These are phyloP conservation scores for Salix arbutifolia DNA, from an alignment of 345 rosid species.

Conservation along the genomic window DNA sequence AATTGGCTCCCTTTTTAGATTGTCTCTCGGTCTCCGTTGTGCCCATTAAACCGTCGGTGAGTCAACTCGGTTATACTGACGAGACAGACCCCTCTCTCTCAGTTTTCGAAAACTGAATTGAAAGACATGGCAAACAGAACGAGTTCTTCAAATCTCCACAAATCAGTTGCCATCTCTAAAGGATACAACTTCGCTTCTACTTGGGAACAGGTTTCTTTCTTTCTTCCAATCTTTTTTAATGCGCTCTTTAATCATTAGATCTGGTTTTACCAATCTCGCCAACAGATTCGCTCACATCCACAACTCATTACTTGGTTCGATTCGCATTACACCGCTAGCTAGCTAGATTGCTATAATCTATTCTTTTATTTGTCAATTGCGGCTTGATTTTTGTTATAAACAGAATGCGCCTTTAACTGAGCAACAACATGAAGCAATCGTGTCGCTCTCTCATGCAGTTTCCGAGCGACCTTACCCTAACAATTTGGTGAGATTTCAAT, in stretches of 20 bases:
- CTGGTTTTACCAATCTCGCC: neutral
- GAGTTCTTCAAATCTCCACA: constrained; percentile 48
- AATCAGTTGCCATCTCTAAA: constrained; percentile 79
- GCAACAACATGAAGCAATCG: constrained; percentile 75
- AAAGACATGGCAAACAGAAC: constrained; percentile 47
- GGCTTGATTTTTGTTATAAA: constrained; percentile 1
- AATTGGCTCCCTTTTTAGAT: neutral
- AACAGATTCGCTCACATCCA: neutral
- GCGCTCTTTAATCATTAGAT: neutral
- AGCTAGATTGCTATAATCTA: neutral
- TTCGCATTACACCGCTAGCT: neutral
- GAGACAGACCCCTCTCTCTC: neutral
- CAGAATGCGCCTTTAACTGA: constrained; percentile 84
- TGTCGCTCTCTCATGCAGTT: constrained; percentile 57
- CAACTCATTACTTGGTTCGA: neutral
- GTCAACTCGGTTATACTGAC: neutral
- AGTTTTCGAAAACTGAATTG: neutral
- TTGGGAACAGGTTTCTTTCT: constrained; percentile 78
- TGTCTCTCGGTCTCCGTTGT: neutral
- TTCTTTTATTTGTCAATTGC: neutral
- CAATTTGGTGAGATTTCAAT: constrained; percentile 48
- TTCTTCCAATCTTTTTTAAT: neutral
- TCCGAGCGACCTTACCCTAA: constrained; percentile 82
- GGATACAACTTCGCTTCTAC: constrained; percentile 95
- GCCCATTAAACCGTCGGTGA: neutral